Evolutionary conservation across 176 grass and related monocot species (phyloP), one percentile per base, ranked within the genome.

Genomic region (Otatea glauca): DNA sequence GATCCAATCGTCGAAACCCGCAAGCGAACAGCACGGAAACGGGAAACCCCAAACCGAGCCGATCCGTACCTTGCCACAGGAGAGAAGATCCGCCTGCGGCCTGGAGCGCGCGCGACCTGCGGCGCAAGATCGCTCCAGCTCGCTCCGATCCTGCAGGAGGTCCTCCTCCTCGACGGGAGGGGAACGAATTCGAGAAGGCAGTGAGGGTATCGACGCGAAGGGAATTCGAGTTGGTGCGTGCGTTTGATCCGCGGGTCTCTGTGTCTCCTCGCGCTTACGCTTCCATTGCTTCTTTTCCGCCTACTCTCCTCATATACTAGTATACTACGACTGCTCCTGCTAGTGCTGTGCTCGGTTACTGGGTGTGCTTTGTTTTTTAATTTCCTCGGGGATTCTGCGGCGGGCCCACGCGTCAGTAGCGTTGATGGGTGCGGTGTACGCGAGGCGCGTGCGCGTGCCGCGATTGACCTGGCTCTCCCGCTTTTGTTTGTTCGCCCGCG

Each of bases 271-370:
- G 29, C 78, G 72, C 88, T 81, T 77, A 86, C 74, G 88, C 84
- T 73, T 65, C 74, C 79, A 61, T 85, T 45, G 67, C 78, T 63
- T 12, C 41, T 74, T 38, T 86, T 90, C 79, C 84, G 65, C 83
- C 72, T 78, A 72, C 72, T 83, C 18, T 81, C 15, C 48, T 23
- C 34, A 11, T 3, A 3, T 21, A 15, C 15, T 29, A 29, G 29
- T 29, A 29, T 29, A 29, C 29, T 29, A 29, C 29, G 29, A 29
- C 29, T 29, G 29, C 29, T 2, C 4, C 0, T 18, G 63, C 42
- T 45, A 53, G 81, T 47, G 60, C 86, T 84, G 81, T 47, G 60
- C 86, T 84, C 58, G 45, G 67, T 56, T 37, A 74, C 80, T 24
- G 55, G 70, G 70, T 65, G 53, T 18, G 72, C 43, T 62, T 64